These are phyloP conservation scores for Diaporthe australafricana DNA, from an alignment of 2,329 filamentous ascomycete species.

Conservation along the genomic window DNA sequence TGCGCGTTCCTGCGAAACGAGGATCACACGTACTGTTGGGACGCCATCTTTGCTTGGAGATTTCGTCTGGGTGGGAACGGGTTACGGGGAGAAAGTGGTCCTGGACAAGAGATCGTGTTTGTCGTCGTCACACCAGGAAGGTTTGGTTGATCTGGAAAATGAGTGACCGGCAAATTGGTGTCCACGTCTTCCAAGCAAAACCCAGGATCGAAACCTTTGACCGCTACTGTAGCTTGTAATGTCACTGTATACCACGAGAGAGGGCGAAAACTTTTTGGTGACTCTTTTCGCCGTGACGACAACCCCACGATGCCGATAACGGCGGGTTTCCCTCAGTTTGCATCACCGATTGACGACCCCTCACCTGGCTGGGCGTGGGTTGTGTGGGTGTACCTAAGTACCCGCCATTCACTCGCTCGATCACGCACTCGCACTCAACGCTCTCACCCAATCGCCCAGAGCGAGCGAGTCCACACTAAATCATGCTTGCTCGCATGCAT, in stretches of 20 bases:
- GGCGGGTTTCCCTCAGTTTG: slow-evolving; percentile 23
- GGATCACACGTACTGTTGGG: slow-evolving; percentile 36
- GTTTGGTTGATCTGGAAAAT: slow-evolving; percentile 3
- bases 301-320: slow-evolving; percentile 29
- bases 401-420: background rate
- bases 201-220: slow-evolving; percentile 6
- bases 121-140: slow-evolving; percentile 20
- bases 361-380: background rate
- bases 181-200: slow-evolving; percentile 10
- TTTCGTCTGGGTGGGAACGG: slow-evolving; percentile 7
- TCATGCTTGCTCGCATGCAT: slow-evolving; percentile 7
- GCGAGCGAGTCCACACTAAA: background rate
- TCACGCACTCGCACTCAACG: background rate
- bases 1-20: slow-evolving; percentile 5
- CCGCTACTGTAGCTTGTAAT: slow-evolving; percentile 7
- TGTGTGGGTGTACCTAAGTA: background rate
- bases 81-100: slow-evolving; percentile 9
- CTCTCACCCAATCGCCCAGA: background rate
- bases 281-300: slow-evolving; percentile 12
- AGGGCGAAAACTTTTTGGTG: slow-evolving; percentile 19
- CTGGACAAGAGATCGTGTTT: slow-evolving; percentile 23
- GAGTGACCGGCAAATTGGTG: slow-evolving; percentile 9
- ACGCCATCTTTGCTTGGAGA: slow-evolving; percentile 33
- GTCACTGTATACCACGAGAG: background rate
- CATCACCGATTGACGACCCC: slow-evolving; percentile 25